These are phyloP conservation scores for Gautieria morchelliformis DNA, from an alignment of 768 basidiomycete genomes.

Conservation along the genomic window DNA sequence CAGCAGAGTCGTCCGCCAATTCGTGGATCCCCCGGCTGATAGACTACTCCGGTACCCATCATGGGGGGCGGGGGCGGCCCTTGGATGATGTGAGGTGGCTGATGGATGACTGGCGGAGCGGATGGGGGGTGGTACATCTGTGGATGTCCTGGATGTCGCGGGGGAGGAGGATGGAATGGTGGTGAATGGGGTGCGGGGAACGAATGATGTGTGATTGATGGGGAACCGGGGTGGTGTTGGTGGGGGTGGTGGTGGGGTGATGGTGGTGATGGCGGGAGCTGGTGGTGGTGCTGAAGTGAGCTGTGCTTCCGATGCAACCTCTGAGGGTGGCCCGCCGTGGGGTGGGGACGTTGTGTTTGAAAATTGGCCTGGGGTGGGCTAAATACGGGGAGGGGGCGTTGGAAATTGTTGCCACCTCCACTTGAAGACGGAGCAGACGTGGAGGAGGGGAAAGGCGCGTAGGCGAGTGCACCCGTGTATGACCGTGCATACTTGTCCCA, in stretches of 20 bases:
- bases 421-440: conserved; percentile 14
- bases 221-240: background rate
- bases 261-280: background rate
- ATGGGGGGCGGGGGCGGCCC: conserved; percentile 9
- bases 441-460: conserved; percentile 29
- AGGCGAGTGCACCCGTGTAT: conserved; percentile 51
- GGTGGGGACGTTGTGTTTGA: background rate
- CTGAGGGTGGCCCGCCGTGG: background rate
- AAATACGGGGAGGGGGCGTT: conserved; percentile 28
- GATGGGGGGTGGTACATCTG: background rate
- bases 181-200: background rate
- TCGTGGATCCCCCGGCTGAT: conserved; percentile 57
- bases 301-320: background rate
- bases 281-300: background rate
- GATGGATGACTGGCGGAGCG: background rate
- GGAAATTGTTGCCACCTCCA: conserved; percentile 19
- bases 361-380: conserved; percentile 13
- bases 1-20: conserved; percentile 60
- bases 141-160: conserved; percentile 12
- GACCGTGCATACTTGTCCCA: conserved; percentile 61
- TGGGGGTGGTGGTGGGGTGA: background rate
- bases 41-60: conserved; percentile 29
- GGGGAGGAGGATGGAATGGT: conserved; percentile 1
- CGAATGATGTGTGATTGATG: background rate
- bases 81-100: background rate